Conservation (phyloP, 2,329 filamentous ascomycete genomes). For the Ceratocystis colombiana region DNA sequence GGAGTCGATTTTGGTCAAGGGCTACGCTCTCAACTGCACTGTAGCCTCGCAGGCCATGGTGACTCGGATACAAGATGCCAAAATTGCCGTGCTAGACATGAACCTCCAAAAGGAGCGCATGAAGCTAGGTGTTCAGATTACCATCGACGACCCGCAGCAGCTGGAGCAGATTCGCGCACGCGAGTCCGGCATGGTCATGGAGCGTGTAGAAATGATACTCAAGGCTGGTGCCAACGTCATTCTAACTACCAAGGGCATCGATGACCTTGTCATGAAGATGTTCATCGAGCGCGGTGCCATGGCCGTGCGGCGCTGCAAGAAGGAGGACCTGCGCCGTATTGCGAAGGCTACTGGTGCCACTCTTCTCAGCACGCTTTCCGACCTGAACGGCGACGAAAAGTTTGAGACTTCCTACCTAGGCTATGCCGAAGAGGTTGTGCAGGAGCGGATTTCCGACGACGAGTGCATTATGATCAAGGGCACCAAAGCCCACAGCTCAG, state of each 20-base stretch:
- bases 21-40: conserved; percentile 96
- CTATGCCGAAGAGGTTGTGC: conserved; percentile 87
- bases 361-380: conserved; percentile 82
- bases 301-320: conserved; percentile 93
- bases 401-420: conserved; percentile 87
- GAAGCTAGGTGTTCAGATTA: conserved; percentile 98
- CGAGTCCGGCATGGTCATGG: conserved; percentile 85
- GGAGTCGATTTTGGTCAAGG: conserved; percentile 86
- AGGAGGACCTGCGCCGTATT: conserved; percentile 92
- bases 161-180: conserved; percentile 92
- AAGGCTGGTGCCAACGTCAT: conserved; percentile 95
- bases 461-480: conserved; percentile 97
- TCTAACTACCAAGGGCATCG: conserved; percentile 95
- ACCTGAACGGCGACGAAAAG: conserved; percentile 93
- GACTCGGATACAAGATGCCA: conserved; percentile 82
- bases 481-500: conserved; percentile 85
- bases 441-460: conserved; percentile 97
- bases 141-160: conserved; percentile 92
- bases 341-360: conserved; percentile 93
- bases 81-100: conserved; percentile 95
- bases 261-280: conserved; percentile 86
- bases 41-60: conserved; percentile 97
- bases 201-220: conserved; percentile 92
- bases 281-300: conserved; percentile 93
- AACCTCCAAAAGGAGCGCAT: conserved; percentile 98